phyloP scores from a whole-genome alignment of 1,284 basidiomycete genomes.

The Papiliotrema flavescens region DNA sequence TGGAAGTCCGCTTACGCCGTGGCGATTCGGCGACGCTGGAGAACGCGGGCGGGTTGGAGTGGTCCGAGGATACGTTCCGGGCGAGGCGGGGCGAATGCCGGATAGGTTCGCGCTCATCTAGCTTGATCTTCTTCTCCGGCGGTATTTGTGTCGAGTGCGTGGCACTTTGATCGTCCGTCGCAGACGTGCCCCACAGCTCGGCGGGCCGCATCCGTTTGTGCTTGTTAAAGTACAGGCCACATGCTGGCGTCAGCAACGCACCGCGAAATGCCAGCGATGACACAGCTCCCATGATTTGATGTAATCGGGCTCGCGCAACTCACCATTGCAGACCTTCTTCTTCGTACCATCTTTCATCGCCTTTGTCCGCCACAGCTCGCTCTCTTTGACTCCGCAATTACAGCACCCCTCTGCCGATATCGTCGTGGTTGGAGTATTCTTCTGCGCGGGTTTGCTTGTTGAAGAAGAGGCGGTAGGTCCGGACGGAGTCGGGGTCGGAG shows the following conservation, averaged over 20 bases:
- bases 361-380: constrained; percentile 39
- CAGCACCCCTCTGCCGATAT: constrained; percentile 25
- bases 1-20: constrained; percentile 14
- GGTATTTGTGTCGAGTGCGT: not conserved
- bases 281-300: not conserved
- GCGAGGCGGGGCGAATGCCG: constrained; percentile 7
- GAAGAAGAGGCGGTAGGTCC: constrained; percentile 11
- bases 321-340: constrained; percentile 44
- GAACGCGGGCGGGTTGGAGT: constrained; percentile 2
- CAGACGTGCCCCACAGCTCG: constrained; percentile 32
- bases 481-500: constrained; percentile 1
- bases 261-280: no score
- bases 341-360: constrained; percentile 35
- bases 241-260: constrained; percentile 32
- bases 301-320: constrained; percentile 6
- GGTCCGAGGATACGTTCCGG: constrained; percentile 3
- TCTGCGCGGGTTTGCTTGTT: not conserved
- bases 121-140: constrained; percentile 3
- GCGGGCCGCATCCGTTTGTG: constrained; percentile 43
- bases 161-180: not conserved
- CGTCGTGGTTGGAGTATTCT: not conserved
- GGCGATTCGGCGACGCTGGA: constrained; percentile 21
- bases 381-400: constrained; percentile 41
- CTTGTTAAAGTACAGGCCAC: constrained; percentile 45
- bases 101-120: constrained; percentile 4